Evolutionary conservation across 345 rosid species (phyloP).

Genomic region (Turnera subulata): DNA sequence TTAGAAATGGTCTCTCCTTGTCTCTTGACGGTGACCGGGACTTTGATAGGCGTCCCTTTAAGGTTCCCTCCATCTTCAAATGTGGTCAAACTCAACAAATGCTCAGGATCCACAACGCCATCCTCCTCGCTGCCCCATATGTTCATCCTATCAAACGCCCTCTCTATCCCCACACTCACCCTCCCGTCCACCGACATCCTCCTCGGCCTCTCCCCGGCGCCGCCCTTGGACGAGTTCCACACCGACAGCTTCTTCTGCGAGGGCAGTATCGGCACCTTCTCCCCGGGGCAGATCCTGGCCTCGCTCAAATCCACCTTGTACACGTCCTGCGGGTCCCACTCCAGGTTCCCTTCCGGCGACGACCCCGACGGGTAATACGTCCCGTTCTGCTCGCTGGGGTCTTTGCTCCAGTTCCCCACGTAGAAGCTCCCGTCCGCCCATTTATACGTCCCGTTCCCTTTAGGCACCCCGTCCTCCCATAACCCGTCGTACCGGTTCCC

Average conservation of each 20-base stretch:
- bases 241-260: constrained; percentile 82
- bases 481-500: constrained; percentile 65
- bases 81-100: constrained; percentile 40
- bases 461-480: constrained; percentile 87
- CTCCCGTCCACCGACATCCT: constrained; percentile 81
- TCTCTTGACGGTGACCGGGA: constrained; percentile 59
- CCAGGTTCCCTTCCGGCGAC: constrained; percentile 26
- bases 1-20: constrained; percentile 87
- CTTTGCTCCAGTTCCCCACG: constrained; percentile 80
- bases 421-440: constrained; percentile 85
- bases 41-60: constrained; percentile 46
- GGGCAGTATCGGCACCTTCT: constrained; percentile 67
- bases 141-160: constrained; percentile 60
- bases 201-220: constrained; percentile 42
- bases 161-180: constrained; percentile 71
- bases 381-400: constrained; percentile 70
- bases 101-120: constrained; percentile 25
- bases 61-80: constrained; percentile 36
- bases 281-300: constrained; percentile 44
- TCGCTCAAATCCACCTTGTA: constrained; percentile 36
- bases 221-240: constrained; percentile 67
- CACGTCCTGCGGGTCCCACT: constrained; percentile 71
- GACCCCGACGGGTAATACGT: constrained; percentile 61
- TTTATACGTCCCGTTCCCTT: constrained; percentile 64
- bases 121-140: constrained; percentile 51